Percentiles rank a stretch among this genome's conserved stretches.
These are phyloP conservation scores for Lecanicillium sp. DNA, from an alignment of 2,329 filamentous ascomycete genomes.

Conservation along the genomic window DNA sequence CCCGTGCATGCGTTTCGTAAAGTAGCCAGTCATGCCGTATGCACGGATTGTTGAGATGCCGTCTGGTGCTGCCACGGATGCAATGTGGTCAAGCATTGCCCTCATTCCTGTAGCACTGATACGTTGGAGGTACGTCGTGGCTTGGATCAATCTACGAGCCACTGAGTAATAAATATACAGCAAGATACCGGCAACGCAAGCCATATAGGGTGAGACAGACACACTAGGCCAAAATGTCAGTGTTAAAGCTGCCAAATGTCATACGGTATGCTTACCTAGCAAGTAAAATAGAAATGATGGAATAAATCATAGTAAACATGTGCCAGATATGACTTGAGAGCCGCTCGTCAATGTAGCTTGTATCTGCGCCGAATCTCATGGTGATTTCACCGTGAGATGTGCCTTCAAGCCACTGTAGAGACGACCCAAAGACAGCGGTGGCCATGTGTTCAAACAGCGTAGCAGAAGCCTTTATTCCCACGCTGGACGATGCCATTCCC, in stretches of 20 bases:
- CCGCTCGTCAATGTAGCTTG: neutral
- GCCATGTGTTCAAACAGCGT: neutral
- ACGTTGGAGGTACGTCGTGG: too few relatives aligned
- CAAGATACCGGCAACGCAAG: too few relatives aligned
- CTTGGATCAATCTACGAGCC: too few relatives aligned
- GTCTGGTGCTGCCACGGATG: slow-evolving; percentile 35
- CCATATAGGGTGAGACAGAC: too few relatives aligned
- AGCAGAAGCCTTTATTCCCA: slow-evolving; percentile 10
- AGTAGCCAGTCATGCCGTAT: slow-evolving; percentile 53
- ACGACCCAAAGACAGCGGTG: neutral
- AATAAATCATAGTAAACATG: too few relatives aligned
- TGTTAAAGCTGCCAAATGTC: too few relatives aligned
- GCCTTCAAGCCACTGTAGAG: neutral
- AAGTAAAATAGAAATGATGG: too few relatives aligned
- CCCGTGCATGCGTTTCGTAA: slow-evolving; percentile 42
- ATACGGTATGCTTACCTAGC: too few relatives aligned
- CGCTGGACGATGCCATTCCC: slow-evolving; percentile 29
- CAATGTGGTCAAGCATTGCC: too few relatives aligned
- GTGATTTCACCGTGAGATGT: neutral
- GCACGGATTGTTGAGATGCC: slow-evolving; percentile 63
- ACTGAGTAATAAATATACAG: too few relatives aligned
- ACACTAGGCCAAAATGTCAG: too few relatives aligned
- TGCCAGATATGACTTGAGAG: neutral
- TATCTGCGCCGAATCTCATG: neutral
- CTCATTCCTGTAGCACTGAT: too few relatives aligned